Evolutionary conservation across 257 asterid species (phyloP).

Genomic region (Cinchona pubescens): DNA sequence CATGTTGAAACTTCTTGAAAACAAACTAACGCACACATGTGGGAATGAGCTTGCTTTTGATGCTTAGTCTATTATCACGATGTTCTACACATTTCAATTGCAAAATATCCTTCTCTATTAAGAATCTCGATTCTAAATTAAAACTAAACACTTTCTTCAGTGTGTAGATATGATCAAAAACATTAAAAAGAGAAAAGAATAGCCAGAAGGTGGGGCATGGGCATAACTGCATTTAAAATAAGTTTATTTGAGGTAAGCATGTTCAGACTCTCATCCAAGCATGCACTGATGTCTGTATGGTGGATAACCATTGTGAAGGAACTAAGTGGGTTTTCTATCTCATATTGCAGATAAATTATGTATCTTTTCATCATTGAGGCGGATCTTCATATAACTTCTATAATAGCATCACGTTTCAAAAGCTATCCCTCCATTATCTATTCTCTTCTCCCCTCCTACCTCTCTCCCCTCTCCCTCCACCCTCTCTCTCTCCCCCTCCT

Average conservation of each 20-base stretch:
- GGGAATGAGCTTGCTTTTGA: background rate
- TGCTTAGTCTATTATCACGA: background rate
- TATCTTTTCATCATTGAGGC: background rate
- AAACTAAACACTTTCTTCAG: too few species aligned
- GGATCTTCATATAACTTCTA: background rate
- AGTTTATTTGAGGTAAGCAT: background rate
- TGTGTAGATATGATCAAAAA: too few species aligned
- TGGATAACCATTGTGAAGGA: background rate
- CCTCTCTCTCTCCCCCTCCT: background rate
- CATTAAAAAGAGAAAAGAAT: background rate
- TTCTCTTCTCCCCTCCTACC: background rate
- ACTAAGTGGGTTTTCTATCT: background rate
- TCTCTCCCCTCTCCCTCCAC: background rate
- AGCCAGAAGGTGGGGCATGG: too few species aligned
- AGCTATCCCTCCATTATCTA: background rate
- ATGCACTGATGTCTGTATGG: background rate
- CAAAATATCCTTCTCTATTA: background rate
- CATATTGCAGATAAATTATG: background rate
- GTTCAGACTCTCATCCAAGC: background rate
- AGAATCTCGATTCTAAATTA: background rate
- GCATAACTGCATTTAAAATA: background rate
- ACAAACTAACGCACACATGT: background rate
- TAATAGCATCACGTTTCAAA: constrained; percentile 3
- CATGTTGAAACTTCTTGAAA: background rate
- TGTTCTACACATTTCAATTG: background rate